A percentile compares a stretch with the other conserved stretches of the same genome.
These are phyloP conservation scores for Colletotrichum sp. DNA, from an alignment of 2,329 filamentous ascomycete species.

Conservation along the genomic window DNA sequence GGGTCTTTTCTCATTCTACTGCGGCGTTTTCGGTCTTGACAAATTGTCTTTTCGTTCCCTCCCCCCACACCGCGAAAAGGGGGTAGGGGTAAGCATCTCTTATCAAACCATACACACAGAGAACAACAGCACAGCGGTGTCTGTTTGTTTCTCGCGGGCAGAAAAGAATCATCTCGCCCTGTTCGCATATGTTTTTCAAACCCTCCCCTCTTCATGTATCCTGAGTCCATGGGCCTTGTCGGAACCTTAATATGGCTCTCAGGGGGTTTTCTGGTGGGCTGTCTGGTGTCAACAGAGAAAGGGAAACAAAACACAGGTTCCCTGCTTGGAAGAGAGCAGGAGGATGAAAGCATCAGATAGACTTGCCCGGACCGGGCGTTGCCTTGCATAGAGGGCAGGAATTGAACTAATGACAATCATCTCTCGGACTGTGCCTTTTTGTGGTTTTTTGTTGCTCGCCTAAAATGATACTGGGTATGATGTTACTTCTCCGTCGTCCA, in stretches of 20 bases:
- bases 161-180: not conserved
- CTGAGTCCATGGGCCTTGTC: not conserved
- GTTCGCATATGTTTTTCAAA: not conserved
- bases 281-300: not conserved
- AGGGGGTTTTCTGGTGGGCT: not conserved
- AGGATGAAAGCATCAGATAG: not conserved
- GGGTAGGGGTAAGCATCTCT: conserved; percentile 1
- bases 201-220: not conserved
- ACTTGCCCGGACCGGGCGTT: not conserved
- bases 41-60: not conserved
- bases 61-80: not conserved
- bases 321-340: not conserved
- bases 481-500: not conserved
- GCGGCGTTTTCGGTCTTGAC: not conserved
- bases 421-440: not conserved
- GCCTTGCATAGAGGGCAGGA: not conserved
- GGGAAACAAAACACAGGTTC: not conserved
- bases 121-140: not conserved
- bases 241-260: not conserved
- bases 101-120: not conserved
- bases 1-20: not conserved
- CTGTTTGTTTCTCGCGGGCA: not conserved
- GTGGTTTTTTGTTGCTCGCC: not conserved
- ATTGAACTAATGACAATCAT: not conserved
- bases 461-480: conserved; percentile 13